phyloP scores from a whole-genome alignment of 805 yeast species.

The Ogataea pini region DNA sequence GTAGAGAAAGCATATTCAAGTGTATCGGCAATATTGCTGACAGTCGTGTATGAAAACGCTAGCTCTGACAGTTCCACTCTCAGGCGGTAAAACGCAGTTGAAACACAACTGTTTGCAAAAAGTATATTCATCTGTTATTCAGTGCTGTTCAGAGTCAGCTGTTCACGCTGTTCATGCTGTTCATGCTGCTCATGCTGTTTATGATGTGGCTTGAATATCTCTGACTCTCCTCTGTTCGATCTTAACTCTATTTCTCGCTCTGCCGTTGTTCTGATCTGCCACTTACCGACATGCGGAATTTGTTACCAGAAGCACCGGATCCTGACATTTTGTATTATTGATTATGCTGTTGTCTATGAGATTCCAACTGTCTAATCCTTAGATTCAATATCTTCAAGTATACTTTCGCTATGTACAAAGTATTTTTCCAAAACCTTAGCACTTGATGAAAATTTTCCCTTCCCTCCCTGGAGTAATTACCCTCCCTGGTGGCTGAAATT shows the following conservation, averaged over 20 bases:
- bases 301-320: constrained; percentile 98
- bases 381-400: not conserved
- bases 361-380: constrained; percentile 2
- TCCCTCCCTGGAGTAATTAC: not conserved
- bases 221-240: not conserved
- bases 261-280: constrained; percentile 4
- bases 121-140: not conserved
- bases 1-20: no score
- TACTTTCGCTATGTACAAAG: constrained; percentile 2
- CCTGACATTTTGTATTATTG: constrained; percentile 62
- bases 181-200: no score
- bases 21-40: no score
- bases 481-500: constrained; percentile 2
- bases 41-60: no score
- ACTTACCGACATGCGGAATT: constrained; percentile 98
- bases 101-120: not conserved
- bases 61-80: no score
- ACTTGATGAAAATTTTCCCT: constrained; percentile 13
- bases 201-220: not conserved
- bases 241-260: not conserved
- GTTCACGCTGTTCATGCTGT: no score
- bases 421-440: not conserved
- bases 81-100: no score
- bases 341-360: constrained; percentile 9
- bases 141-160: no score